Evolutionary conservation across 306 rosid genomes (phyloP).

Genomic region (Prunus salicina): DNA sequence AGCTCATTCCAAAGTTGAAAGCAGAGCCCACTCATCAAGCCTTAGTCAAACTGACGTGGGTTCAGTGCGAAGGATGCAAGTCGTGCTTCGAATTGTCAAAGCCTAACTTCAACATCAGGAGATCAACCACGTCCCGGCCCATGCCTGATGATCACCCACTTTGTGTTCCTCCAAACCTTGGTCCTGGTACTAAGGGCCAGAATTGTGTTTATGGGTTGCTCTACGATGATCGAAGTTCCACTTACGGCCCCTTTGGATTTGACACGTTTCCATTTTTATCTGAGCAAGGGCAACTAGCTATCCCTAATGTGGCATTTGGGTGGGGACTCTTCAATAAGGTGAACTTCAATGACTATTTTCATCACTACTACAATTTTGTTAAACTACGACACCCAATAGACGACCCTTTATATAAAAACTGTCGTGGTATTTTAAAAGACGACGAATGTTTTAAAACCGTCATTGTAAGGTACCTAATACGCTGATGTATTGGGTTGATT

Average conservation of each 20-base stretch:
- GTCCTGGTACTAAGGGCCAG: not conserved
- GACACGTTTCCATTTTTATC: not conserved
- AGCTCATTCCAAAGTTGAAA: no score
- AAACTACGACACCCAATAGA: no score
- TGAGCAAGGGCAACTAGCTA: not conserved
- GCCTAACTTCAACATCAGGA: not conserved
- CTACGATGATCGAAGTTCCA: no score
- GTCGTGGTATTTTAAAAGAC: no score
- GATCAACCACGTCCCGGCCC: not conserved
- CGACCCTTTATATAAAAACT: no score
- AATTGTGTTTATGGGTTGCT: no score
- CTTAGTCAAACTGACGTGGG: not conserved
- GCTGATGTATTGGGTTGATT: no score
- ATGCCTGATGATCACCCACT: not conserved
- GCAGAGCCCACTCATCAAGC: no score
- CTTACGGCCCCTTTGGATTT: not conserved
- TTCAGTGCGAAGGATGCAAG: not conserved
- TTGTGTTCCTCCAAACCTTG: not conserved
- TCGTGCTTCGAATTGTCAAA: not conserved
- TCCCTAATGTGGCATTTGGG: not conserved
- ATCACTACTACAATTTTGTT: no score
- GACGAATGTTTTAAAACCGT: no score
- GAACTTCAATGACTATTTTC: not conserved
- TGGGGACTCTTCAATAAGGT: not conserved
- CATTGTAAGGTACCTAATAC: no score